A percentile compares a stretch with the other conserved stretches of the same genome.
Conservation (phyloP, 2,329 filamentous ascomycete genomes). For the Periconia sp. region DNA sequence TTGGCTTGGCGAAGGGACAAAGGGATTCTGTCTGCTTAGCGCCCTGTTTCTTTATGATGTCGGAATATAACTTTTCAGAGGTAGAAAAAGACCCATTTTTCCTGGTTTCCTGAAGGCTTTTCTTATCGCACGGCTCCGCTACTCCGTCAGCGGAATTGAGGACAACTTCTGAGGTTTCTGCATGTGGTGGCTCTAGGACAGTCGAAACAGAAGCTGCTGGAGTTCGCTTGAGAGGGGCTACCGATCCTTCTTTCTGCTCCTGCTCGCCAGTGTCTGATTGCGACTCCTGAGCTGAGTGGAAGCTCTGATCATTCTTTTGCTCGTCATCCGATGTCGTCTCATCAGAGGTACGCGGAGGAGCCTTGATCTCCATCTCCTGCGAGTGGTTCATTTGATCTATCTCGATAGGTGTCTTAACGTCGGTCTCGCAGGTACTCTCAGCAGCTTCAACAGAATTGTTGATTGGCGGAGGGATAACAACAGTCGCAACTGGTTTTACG, state of each 20-base stretch:
- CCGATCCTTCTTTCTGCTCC: conserved; percentile 11
- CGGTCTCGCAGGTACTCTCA: no score
- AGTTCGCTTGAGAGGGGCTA: no score
- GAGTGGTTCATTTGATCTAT: neutral
- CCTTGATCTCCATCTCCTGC: neutral
- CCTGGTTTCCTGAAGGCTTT: no score
- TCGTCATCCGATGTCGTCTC: conserved; percentile 27
- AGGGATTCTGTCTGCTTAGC: conserved; percentile 37
- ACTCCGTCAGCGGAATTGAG: neutral
- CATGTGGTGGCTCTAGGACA: no score
- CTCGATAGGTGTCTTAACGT: no score
- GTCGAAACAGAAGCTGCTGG: no score
- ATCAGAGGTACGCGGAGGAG: neutral
- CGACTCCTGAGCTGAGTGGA: conserved; percentile 27
- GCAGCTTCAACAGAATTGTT: no score
- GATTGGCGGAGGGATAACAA: no score
- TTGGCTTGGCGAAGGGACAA: conserved; percentile 33
- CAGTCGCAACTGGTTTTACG: no score
- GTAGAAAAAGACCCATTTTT: no score
- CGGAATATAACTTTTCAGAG: conserved; percentile 4
- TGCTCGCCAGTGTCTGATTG: conserved; percentile 16
- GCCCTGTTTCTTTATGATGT: conserved; percentile 25
- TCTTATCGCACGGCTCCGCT: no score
- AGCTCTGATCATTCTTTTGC: conserved; percentile 30
- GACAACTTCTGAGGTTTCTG: neutral